Percentiles rank a stretch among this genome's conserved stretches.
Evolutionary conservation across 2,329 filamentous ascomycete species (phyloP).

Genomic region (Penicillium sp.): DNA sequence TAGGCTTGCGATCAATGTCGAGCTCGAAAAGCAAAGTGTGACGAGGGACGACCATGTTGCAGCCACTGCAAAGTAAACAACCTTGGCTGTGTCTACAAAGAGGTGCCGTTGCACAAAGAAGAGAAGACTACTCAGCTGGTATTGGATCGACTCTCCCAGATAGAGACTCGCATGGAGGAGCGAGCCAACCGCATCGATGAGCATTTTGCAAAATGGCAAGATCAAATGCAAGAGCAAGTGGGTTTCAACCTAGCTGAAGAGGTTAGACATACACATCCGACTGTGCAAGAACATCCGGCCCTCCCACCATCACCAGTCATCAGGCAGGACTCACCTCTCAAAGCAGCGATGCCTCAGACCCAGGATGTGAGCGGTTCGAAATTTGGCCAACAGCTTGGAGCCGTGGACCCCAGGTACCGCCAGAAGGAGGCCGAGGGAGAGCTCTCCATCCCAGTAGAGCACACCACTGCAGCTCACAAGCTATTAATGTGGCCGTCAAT

Average conservation of each 20-base stretch:
- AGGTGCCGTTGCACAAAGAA: constrained; percentile 77
- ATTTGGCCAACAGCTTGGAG: background rate
- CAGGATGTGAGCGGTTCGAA: background rate
- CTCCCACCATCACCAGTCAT: background rate
- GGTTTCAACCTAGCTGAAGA: background rate
- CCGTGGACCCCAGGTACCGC: background rate
- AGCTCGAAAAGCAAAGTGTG: constrained; percentile 80
- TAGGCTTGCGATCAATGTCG: constrained; percentile 88
- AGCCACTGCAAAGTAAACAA: constrained; percentile 79
- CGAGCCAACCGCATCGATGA: too few species aligned
- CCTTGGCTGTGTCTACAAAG: constrained; percentile 75
- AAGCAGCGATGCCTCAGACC: background rate
- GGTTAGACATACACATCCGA: background rate
- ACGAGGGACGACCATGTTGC: constrained; percentile 74
- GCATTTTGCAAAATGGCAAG: too few species aligned
- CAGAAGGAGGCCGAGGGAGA: too few species aligned
- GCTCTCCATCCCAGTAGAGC: too few species aligned
- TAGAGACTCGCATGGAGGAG: too few species aligned
- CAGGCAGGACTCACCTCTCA: background rate
- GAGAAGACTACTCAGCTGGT: too few species aligned
- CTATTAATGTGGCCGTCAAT: too few species aligned
- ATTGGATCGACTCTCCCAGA: too few species aligned
- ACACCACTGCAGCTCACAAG: too few species aligned
- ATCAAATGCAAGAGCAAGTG: background rate
- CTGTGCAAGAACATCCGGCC: background rate